Percentiles rank a stretch among this genome's conserved stretches.
phyloP scores from a whole-genome alignment of 139 green algal species.

The Picochlorum sp. region DNA sequence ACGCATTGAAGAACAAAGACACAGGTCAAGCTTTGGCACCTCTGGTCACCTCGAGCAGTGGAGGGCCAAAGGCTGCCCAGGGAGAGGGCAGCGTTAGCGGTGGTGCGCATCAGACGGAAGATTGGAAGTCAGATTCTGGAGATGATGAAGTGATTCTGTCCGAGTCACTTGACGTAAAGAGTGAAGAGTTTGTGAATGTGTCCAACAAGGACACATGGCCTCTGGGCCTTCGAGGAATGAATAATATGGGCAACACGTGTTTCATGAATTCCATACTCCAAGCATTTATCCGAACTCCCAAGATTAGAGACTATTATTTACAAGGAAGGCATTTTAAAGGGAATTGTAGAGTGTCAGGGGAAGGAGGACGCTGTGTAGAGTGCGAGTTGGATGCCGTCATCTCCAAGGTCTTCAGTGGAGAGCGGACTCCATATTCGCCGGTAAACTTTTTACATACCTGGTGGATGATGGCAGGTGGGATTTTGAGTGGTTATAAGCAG shows the following conservation, averaged over 20 bases:
- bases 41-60: neutral
- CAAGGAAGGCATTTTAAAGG: conserved; percentile 44
- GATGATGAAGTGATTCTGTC: neutral
- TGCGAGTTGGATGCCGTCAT: conserved; percentile 55
- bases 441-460: conserved; percentile 61
- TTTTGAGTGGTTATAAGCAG: conserved; percentile 24
- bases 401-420: conserved; percentile 44
- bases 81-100: neutral
- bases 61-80: neutral
- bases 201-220: conserved; percentile 12
- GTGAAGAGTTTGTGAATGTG: neutral
- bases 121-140: neutral
- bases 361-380: conserved; percentile 25
- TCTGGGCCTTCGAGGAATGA: conserved; percentile 70
- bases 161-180: neutral
- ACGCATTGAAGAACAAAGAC: neutral
- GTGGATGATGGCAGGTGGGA: conserved; percentile 56
- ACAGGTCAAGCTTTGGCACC: conserved; percentile 7
- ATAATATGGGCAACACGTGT: conserved; percentile 95
- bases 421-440: conserved; percentile 42
- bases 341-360: conserved; percentile 23
- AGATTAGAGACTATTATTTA: conserved; percentile 67
- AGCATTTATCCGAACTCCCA: conserved; percentile 70
- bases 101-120: neutral
- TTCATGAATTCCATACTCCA: conserved; percentile 95